Percentiles rank a stretch among this genome's conserved stretches.
phyloP scores from a whole-genome alignment of 257 asterid genomes.

The Capsicum pubescens region DNA sequence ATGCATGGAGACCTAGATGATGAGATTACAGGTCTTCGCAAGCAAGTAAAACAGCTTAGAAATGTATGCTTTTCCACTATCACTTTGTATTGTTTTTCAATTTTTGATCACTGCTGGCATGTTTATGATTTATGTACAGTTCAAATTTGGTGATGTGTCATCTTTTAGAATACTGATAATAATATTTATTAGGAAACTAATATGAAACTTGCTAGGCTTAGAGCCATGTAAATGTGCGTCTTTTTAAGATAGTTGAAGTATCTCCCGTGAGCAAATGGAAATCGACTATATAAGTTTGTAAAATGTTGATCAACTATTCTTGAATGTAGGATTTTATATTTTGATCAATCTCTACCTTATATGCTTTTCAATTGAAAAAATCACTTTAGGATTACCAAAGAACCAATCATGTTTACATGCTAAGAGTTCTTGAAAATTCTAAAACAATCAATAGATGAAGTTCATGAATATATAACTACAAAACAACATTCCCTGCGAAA shows the following conservation, averaged over 20 bases:
- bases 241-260: background rate
- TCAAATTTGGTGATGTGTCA: background rate
- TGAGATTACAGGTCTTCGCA: conserved; percentile 82
- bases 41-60: conserved; percentile 82
- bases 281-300: background rate
- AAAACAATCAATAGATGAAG: background rate
- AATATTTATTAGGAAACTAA: background rate
- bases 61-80: conserved; percentile 46
- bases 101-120: background rate
- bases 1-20: conserved; percentile 72
- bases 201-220: conserved; percentile 4
- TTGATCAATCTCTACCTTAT: background rate
- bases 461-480: background rate
- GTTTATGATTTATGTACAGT: background rate
- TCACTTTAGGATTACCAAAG: background rate
- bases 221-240: background rate
- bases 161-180: background rate
- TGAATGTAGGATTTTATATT: background rate
- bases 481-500: too few relatives aligned
- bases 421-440: background rate
- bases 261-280: background rate
- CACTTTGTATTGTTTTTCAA: conserved; percentile 17
- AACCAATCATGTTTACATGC: background rate
- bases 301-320: background rate
- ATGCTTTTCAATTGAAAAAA: background rate